These are phyloP conservation scores for Boletales sp. DNA, from an alignment of 768 basidiomycete genomes.

Conservation along the genomic window DNA sequence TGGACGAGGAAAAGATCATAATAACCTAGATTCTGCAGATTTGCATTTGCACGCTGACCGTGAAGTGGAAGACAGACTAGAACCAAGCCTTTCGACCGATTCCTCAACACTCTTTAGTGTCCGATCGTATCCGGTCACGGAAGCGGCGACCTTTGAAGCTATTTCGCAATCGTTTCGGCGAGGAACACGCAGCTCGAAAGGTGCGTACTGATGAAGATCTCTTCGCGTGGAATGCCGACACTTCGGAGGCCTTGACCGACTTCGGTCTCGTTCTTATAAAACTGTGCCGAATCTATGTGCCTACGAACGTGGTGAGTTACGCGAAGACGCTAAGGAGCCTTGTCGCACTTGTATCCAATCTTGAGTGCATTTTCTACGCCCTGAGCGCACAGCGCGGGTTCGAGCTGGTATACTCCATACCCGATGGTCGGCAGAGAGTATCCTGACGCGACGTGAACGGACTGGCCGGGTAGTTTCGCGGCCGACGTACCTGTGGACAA, in stretches of 20 bases:
- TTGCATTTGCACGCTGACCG: neutral
- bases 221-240: conserved; percentile 21
- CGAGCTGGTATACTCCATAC: conserved; percentile 22
- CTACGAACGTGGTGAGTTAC: conserved; percentile 7
- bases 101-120: conserved; percentile 13
- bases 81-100: conserved; percentile 23
- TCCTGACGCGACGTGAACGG: conserved; percentile 9
- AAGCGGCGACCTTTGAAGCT: conserved; percentile 21
- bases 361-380: conserved; percentile 21
- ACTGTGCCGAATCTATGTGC: conserved; percentile 26
- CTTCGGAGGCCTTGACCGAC: conserved; percentile 25
- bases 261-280: conserved; percentile 22
- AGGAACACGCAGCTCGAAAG: neutral
- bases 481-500: conserved; percentile 10
- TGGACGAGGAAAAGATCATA: conserved; percentile 49
- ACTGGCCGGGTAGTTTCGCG: no score
- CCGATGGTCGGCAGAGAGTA: conserved; percentile 25
- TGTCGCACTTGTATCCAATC: conserved; percentile 24
- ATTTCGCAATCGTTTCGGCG: neutral
- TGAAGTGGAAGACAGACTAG: conserved; percentile 6
- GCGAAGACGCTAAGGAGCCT: neutral
- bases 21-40: conserved; percentile 29
- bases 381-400: conserved; percentile 3
- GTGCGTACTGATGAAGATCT: conserved; percentile 29
- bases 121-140: conserved; percentile 13